Base-by-base conservation (phyloP, 805 yeast species). In the Saturnispora besseyi region DNA sequence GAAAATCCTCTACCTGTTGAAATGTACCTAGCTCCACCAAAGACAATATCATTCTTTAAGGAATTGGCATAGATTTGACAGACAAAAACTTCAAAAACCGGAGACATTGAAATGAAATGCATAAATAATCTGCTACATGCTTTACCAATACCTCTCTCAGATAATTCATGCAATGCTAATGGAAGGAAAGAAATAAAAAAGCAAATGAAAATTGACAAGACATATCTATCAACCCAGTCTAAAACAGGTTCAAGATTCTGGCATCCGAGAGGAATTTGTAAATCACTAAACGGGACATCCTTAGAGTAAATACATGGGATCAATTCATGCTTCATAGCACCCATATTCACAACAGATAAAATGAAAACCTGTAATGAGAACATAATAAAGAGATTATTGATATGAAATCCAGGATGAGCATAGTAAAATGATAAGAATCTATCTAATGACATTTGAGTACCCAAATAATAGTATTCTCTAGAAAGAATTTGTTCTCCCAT, bases 401-500 rank as follows among this genome's bases (percentile, higher is more conserved):
- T 71, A 66, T 91, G 98, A 70, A 91, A 91, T 5, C 98, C 98
- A 10, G 96, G 91, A 65, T 91, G 98, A 0, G 98, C 98, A 68
- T 91, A 91, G 66, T 87, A 91, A 67, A 91, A 91, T 0, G 97
- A 87, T 47, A 91, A 67, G 68, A 91, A 90, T 45, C 96, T 69
- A 63, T 91, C 97, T 41, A 90, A 73, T 2, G 96, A 96, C 49
- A 91, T 70, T 58, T 82, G 87, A 2, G 96, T 87, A 1, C 98
- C 97, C 53, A 91, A 66, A 65, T 87, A 88, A 64, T 83, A 91
- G 66, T 90, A 88, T 61, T 91, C 98, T 60, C 98, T 76, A 5
- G 96, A 87, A 32, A 91, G 68, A 65, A 90, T 77, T 65, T 91
- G 98, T 63, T 91, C 98, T 8, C 98, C 98, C 98, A 91, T 91